phyloP scores from a whole-genome alignment of 192 early-diverging fungal genomes.

The Irineochytrium annulatum region DNA sequence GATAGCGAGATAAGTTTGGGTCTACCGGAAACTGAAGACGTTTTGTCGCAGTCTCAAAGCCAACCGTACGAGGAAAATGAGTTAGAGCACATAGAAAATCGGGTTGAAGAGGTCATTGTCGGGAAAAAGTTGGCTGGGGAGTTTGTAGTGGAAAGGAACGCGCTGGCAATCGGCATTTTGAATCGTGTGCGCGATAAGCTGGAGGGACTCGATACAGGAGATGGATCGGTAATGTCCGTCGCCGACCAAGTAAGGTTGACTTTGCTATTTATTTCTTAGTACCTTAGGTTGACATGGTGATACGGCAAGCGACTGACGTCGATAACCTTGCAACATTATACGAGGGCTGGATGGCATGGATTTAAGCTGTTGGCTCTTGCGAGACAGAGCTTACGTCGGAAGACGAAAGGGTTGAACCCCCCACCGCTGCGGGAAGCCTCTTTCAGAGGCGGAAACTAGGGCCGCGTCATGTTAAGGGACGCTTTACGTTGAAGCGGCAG shows the following conservation, averaged over 20 bases:
- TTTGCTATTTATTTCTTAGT: background rate
- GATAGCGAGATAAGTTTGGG: background rate
- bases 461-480: no score
- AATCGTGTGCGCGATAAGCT: constrained; percentile 59
- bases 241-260: constrained; percentile 7
- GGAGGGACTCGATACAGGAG: constrained; percentile 55
- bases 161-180: constrained; percentile 61
- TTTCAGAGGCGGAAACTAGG: no score
- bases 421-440: no score
- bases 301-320: constrained; percentile 60
- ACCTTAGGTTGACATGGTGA: constrained; percentile 51
- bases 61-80: constrained; percentile 1
- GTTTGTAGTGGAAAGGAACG: no score
- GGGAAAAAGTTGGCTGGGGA: no score
- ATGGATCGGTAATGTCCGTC: background rate
- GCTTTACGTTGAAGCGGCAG: no score
- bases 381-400: no score
- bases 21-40: background rate
- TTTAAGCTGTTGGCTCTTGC: no score
- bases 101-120: background rate
- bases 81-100: constrained; percentile 7
- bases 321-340: constrained; percentile 78
- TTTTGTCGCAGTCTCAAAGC: constrained; percentile 4
- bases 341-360: constrained; percentile 88
- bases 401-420: no score